phyloP scores from a whole-genome alignment of 352 stramenopile species.

The Plasmopara muralis region DNA sequence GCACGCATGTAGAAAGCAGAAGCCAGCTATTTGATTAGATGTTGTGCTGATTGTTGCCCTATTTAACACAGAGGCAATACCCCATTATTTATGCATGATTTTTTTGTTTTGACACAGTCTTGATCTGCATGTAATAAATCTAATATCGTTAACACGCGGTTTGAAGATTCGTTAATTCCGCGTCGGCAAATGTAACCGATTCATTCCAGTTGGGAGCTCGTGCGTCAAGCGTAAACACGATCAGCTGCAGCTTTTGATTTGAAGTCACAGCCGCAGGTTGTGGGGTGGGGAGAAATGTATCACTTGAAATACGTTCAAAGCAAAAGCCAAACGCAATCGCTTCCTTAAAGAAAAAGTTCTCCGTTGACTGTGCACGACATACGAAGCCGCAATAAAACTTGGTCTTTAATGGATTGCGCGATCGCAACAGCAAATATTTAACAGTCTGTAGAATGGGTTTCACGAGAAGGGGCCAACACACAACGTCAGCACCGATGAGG shows the following conservation, averaged over 20 bases:
- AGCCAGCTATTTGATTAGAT: too few species aligned
- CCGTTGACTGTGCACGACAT: slow-evolving; percentile 42
- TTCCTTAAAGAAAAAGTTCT: slow-evolving; percentile 49
- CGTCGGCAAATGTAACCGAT: slow-evolving; percentile 30
- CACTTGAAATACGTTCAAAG: slow-evolving; percentile 29
- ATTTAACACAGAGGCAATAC: too few species aligned
- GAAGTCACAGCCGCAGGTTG: slow-evolving; percentile 37
- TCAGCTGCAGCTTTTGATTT: slow-evolving; percentile 36
- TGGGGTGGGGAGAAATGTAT: slow-evolving; percentile 35
- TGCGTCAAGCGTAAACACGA: slow-evolving; percentile 42
- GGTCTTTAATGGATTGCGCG: slow-evolving; percentile 24
- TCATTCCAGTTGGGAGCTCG: slow-evolving; percentile 28
- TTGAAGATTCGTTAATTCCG: slow-evolving; percentile 34
- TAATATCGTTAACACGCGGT: slow-evolving; percentile 33
- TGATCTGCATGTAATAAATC: too few species aligned
- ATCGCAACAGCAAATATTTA: slow-evolving; percentile 47
- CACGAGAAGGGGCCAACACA: slow-evolving; percentile 65
- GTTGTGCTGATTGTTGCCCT: too few species aligned
- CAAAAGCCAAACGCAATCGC: slow-evolving; percentile 33
- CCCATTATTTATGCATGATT: too few species aligned
- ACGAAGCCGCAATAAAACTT: slow-evolving; percentile 64
- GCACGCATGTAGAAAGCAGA: too few species aligned
- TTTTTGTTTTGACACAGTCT: too few species aligned
- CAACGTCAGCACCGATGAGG: slow-evolving; percentile 59
- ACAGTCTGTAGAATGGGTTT: slow-evolving; percentile 68